Evolutionary conservation across 1,284 basidiomycete species (phyloP).

Genomic region (Rhodotorula sp.): DNA sequence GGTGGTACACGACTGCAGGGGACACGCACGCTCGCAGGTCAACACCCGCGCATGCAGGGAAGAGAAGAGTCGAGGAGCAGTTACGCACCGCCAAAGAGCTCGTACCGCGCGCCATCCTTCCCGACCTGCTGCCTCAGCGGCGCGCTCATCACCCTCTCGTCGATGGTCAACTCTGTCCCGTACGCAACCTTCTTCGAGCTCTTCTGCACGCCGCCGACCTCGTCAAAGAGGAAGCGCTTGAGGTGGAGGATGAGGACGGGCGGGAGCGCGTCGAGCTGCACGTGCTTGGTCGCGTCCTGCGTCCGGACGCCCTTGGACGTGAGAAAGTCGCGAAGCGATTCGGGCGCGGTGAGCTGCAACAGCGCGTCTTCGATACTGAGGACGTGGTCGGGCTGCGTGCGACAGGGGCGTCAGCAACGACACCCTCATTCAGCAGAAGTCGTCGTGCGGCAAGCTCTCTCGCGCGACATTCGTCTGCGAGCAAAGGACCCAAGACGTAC

Average conservation of each 20-base stretch:
- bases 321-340: constrained; percentile 62
- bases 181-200: constrained; percentile 80
- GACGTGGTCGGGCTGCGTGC: constrained; percentile 67
- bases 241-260: constrained; percentile 86
- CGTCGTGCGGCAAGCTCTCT: background rate
- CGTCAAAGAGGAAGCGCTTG: constrained; percentile 90
- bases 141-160: constrained; percentile 66
- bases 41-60: background rate
- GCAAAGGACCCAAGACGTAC: constrained; percentile 51
- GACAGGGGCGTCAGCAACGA: background rate
- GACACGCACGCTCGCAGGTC: background rate
- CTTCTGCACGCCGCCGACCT: constrained; percentile 79
- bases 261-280: constrained; percentile 82
- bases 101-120: constrained; percentile 64
- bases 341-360: constrained; percentile 73
- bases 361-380: constrained; percentile 82
- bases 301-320: constrained; percentile 59
- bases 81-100: constrained; percentile 77
- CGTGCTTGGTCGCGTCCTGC: constrained; percentile 82
- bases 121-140: constrained; percentile 54
- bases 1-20: constrained; percentile 85
- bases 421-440: background rate
- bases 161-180: constrained; percentile 74
- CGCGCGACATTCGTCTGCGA: background rate
- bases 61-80: background rate